Base-by-base conservation (phyloP, 2,329 filamentous ascomycete genomes). In the Penicillium janthinellum region DNA sequence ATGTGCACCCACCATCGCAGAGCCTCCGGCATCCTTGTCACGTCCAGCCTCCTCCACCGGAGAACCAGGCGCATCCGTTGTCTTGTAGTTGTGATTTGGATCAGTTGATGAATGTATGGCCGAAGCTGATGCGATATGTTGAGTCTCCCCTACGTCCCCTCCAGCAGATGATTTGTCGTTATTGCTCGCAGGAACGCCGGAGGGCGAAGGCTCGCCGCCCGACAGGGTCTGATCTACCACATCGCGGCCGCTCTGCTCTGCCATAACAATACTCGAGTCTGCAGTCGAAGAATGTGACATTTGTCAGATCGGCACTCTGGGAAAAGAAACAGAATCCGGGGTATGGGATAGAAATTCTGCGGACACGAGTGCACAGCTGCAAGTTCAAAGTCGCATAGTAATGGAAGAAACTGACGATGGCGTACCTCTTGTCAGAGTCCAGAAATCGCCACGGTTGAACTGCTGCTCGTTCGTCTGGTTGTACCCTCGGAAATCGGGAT, bases 201-300 rank as follows among this genome's bases (percentile, higher is more conserved):
- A 85, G 81, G 84, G 83, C 82, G 82, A 82, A 75, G 78, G 75
- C 75, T 82, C 84, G 82, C 84, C 84, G 80, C 85, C 82, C 85
- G 86, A 88, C 86, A 83, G 81, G 81, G 84, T 82, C 83, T 86
- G 82, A 81, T 86, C 86, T 87, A 88, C 86, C 86, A 87, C 86
- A 88, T 88, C 83, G 79, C 86, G 85, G 83, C 80, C 82, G 75
- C 79, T 84, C 84, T 86, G 83, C 85, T 88, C 86, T 87, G 86
- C 86, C 86, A 88, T 88, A 87, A 88, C 86, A 88, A 85, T 80
- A 76, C 80, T 77, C 77, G 79, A 76, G 76, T 77, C 82, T 83
- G 77, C 62, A 56, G 56, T 61, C 56, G 62, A 56, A 62, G 56
- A 66, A 64, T 68, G 69, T 67, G 67, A 72, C 67, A 73, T 75